Evolutionary conservation across 768 basidiomycete genomes (phyloP).

Genomic region (Albatrellus ellisii): DNA sequence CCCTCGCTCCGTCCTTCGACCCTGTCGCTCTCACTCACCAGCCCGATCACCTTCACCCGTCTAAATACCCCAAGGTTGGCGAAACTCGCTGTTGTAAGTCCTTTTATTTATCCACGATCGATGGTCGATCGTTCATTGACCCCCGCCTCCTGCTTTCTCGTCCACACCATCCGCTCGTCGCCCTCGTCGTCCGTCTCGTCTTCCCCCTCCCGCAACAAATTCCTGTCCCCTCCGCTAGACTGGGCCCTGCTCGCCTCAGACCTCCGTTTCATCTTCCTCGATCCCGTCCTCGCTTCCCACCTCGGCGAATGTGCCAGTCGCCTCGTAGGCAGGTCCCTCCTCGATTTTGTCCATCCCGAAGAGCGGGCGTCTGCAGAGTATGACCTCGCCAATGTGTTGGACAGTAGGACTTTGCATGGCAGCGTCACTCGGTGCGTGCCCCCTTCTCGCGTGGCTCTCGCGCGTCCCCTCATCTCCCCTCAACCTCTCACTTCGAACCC

Average conservation of each 20-base stretch:
- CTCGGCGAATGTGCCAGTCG: constrained; percentile 57
- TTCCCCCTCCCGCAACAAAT: too few species aligned
- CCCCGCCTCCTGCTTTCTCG: constrained; percentile 21
- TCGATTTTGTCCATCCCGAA: constrained; percentile 76
- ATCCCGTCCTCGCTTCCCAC: constrained; percentile 65
- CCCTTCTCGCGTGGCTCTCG: constrained; percentile 7
- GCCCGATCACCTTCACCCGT: constrained; percentile 15
- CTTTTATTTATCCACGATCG: constrained; percentile 19
- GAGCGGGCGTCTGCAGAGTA: constrained; percentile 62
- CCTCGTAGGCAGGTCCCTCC: constrained; percentile 57
- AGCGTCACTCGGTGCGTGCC: constrained; percentile 59
- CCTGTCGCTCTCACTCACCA: constrained; percentile 20
- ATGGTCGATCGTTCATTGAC: constrained; percentile 27
- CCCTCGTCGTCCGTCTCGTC: too few species aligned
- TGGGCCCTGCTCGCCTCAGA: constrained; percentile 72
- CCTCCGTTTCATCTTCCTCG: constrained; percentile 70
- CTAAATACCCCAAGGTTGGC: constrained; percentile 29
- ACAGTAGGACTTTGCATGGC: constrained; percentile 66
- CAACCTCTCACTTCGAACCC: background rate
- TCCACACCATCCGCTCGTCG: constrained; percentile 14
- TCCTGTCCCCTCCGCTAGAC: constrained; percentile 34
- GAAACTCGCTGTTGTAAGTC: constrained; percentile 69
- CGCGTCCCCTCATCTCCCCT: background rate
- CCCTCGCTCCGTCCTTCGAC: constrained; percentile 21
- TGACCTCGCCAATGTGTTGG: constrained; percentile 63